Base-by-base conservation (phyloP, 2,329 filamentous ascomycete genomes). In the Cladosporium sp. region DNA sequence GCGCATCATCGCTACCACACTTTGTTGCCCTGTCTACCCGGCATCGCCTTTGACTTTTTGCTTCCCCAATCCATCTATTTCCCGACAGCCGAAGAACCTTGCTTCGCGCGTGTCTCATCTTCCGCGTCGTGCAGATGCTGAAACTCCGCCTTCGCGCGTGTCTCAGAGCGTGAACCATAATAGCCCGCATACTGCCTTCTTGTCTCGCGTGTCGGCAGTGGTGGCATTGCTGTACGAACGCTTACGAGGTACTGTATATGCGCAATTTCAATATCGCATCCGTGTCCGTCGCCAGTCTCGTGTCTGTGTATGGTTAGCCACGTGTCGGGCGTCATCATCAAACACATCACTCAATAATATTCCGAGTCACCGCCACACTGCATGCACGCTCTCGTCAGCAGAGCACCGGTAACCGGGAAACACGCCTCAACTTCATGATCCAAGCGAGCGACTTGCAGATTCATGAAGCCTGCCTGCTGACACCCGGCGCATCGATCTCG, bases 331-430 rank as follows among this genome's bases (percentile, higher is more conserved):
- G 31, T n/a, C 31, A 33, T 29, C 28, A 12, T n/a, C 52, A 33
- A 53, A 5, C 33, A 11, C 33, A 35, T 33, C 31, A 29, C 29
- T 55, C 28, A 31, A 21, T 12, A 31, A 21, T 12, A 23, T 18
- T 16, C 50, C 50, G 26, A 53, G 26, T 29, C 23, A 21, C 29
- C 28, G 52, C 28, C 29, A 55, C 52, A 55, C 16, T 53, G 23
- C 26, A 29, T 26, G 52, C 50, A 53, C 28, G 26, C 28, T 33
- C 28, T 31, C 14, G 14, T 29, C 52, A 29, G 18, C 52, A 33
- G 31, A 33, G 52, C 52, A 55, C 55, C 55, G 29, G 33, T 23
- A 57, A 33, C 55, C 55, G 31, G 55, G 55, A 55, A 57, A 57
- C 21, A 33, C 11, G 12, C 55, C 21, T 57, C 29, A n/a, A 57